Conservation (phyloP, 2,329 filamentous ascomycete genomes). For the Aspergillus ochraceoroseus region DNA sequence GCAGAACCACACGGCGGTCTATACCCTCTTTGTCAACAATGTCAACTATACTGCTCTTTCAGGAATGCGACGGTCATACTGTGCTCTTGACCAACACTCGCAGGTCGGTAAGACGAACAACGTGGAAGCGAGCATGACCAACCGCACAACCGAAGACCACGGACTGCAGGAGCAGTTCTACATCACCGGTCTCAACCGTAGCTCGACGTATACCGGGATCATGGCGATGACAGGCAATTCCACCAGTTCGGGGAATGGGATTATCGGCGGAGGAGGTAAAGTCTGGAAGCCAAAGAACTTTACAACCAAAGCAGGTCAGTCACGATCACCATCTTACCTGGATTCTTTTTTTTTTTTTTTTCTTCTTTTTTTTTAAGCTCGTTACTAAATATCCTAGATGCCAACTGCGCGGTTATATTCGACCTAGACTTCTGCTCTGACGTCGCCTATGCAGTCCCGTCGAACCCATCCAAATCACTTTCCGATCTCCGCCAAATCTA, state of each 20-base stretch:
- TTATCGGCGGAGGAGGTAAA: conserved; percentile 66
- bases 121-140: conserved; percentile 55
- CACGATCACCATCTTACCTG: no score
- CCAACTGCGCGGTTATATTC: conserved; percentile 79
- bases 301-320: conserved; percentile 68
- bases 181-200: conserved; percentile 66
- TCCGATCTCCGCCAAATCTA: conserved; percentile 65
- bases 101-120: conserved; percentile 60
- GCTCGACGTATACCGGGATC: conserved; percentile 66
- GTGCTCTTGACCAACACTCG: conserved; percentile 66
- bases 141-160: conserved; percentile 56
- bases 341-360: no score
- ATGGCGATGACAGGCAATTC: conserved; percentile 60
- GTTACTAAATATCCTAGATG: conserved; percentile 47
- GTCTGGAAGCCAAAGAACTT: conserved; percentile 71
- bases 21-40: conserved; percentile 70
- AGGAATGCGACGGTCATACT: conserved; percentile 75
- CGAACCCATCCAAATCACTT: conserved; percentile 63
- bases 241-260: conserved; percentile 51
- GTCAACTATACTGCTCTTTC: conserved; percentile 54
- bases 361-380: not conserved
- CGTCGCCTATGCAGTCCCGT: conserved; percentile 85
- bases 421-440: conserved; percentile 85
- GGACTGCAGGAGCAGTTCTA: conserved; percentile 87
- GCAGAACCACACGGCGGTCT: conserved; percentile 61